Conservation (phyloP, 1,284 basidiomycete genomes). For the Coniferiporia sulphurascens region DNA sequence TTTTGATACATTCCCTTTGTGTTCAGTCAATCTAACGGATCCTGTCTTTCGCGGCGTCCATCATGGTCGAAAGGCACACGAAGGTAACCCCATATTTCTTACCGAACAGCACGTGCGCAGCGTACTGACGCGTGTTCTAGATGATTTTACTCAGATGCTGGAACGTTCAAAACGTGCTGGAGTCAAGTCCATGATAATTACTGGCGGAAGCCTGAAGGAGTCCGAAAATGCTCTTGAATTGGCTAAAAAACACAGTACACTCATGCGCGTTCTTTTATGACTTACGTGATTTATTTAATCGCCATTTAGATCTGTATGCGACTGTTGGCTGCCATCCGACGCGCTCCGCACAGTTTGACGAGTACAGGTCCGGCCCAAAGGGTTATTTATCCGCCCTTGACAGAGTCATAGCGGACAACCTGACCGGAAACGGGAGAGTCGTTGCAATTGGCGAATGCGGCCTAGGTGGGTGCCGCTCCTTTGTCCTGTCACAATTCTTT, state of each 20-base stretch:
- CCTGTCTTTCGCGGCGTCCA: constrained; percentile 55
- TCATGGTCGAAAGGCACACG: constrained; percentile 48
- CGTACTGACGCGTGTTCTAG: constrained; percentile 30
- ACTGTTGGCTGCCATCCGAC: constrained; percentile 89
- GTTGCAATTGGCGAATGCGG: constrained; percentile 88
- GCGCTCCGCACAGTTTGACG: constrained; percentile 72
- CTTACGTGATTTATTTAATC: not conserved
- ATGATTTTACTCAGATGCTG: constrained; percentile 66
- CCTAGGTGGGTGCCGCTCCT: constrained; percentile 46
- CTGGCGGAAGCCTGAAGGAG: constrained; percentile 72
- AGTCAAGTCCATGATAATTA: constrained; percentile 77
- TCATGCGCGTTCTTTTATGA: not conserved
- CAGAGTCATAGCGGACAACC: constrained; percentile 49
- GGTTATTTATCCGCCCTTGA: constrained; percentile 65
- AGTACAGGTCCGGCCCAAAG: constrained; percentile 51
- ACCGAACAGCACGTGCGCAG: not conserved
- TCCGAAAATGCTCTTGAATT: constrained; percentile 59
- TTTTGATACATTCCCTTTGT: not conserved
- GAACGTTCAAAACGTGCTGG: constrained; percentile 59
- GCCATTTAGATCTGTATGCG: constrained; percentile 54
- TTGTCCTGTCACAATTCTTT: not conserved
- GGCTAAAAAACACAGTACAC: constrained; percentile 51
- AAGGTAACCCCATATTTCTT: constrained; percentile 32
- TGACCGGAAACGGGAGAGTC: constrained; percentile 52
- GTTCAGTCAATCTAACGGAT: constrained; percentile 56